Percentiles rank a stretch among this genome's conserved stretches.
Conservation (phyloP, 306 rosid species). For the Begonia loranthoides region DNA sequence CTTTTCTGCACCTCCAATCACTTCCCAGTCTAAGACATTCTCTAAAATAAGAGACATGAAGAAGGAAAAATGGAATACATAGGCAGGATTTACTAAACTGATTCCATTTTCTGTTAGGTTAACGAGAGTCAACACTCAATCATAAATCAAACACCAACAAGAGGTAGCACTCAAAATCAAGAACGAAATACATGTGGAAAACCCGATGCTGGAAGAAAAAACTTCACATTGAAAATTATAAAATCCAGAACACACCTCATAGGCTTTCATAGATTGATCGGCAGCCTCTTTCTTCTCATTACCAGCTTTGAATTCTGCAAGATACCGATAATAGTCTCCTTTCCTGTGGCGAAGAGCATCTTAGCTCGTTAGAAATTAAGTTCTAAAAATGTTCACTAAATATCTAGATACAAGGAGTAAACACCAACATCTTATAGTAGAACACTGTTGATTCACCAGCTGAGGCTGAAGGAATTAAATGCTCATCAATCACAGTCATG, state of each 20-base stretch:
- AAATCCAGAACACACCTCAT: conserved; percentile 14
- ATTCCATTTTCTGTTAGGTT: too few relatives aligned
- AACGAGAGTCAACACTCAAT: too few relatives aligned
- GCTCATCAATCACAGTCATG: conserved; percentile 4
- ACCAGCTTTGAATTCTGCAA: conserved; percentile 30
- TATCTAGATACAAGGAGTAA: background rate
- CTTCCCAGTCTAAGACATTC: too few relatives aligned
- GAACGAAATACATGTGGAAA: too few relatives aligned
- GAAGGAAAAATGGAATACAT: too few relatives aligned
- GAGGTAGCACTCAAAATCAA: too few relatives aligned
- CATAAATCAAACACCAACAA: too few relatives aligned
- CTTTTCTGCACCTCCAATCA: too few relatives aligned
- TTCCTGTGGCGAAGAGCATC: background rate
- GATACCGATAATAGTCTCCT: conserved; percentile 39
- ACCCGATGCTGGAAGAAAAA: too few relatives aligned
- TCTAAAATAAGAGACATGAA: too few relatives aligned
- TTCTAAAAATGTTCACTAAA: background rate
- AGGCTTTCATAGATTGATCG: conserved; percentile 31
- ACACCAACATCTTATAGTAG: conserved; percentile 5
- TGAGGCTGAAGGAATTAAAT: conserved; percentile 1
- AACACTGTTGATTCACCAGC: conserved; percentile 6
- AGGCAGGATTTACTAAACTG: too few relatives aligned
- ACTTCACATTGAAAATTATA: background rate
- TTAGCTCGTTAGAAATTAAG: background rate
- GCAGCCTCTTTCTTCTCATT: conserved; percentile 30